phyloP scores from a whole-genome alignment of 2,329 filamentous ascomycete genomes.

The Rhynchosporium graminicola region DNA sequence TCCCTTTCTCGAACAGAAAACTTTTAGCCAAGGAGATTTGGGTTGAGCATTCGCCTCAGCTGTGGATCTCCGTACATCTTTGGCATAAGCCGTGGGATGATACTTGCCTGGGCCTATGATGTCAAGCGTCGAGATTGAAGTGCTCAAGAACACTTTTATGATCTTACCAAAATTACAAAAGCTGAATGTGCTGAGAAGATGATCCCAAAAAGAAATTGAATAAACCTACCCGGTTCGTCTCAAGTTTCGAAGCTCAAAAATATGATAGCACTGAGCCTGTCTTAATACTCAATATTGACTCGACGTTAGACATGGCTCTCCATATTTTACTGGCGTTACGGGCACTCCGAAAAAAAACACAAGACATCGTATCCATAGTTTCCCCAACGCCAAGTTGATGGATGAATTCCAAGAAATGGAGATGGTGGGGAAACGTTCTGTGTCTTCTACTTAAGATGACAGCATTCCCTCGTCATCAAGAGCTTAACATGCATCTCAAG shows the following conservation, averaged over 20 bases:
- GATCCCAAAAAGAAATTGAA: no score
- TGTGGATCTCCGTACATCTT: neutral
- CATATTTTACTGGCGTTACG: neutral
- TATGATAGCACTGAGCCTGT: no score
- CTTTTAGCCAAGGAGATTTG: neutral
- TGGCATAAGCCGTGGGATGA: neutral
- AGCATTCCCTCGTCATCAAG: neutral
- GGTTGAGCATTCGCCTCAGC: neutral
- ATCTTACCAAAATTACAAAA: no score
- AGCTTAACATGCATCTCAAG: neutral
- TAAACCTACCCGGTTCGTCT: no score
- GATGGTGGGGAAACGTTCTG: neutral
- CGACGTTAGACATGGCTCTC: neutral
- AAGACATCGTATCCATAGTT: slow-evolving; percentile 11
- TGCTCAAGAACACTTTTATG: neutral
- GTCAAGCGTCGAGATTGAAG: neutral
- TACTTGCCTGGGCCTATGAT: neutral
- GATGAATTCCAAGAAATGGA: neutral
- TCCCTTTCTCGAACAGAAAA: neutral
- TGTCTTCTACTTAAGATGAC: slow-evolving; percentile 3
- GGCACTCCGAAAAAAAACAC: neutral
- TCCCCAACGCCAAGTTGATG: slow-evolving; percentile 11
- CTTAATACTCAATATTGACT: neutral
- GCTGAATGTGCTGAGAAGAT: no score
- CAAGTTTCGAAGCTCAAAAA: neutral